These are phyloP conservation scores for Populus alba DNA, from an alignment of 345 rosid species.

Conservation along the genomic window DNA sequence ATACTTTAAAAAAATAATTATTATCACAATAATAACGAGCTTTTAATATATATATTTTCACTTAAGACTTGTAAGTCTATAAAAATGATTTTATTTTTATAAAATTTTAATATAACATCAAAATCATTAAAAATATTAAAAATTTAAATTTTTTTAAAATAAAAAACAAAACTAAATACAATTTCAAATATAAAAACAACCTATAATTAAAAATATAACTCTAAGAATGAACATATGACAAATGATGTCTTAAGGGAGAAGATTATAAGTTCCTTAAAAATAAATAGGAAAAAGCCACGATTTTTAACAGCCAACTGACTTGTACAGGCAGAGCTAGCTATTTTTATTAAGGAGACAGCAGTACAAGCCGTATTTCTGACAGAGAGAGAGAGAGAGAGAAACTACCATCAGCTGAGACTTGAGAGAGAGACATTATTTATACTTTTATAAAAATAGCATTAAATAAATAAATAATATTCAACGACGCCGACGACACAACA, in stretches of 20 bases:
- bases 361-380: conserved; percentile 18
- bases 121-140: too few relatives aligned
- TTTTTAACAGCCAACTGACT: not conserved
- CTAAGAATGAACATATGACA: too few relatives aligned
- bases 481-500: conserved; percentile 29
- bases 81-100: too few relatives aligned
- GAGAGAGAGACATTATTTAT: not conserved
- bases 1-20: too few relatives aligned
- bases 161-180: too few relatives aligned
- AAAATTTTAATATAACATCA: too few relatives aligned
- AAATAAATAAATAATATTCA: not conserved
- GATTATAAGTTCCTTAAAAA: not conserved
- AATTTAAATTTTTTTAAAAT: too few relatives aligned
- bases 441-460: not conserved
- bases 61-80: too few relatives aligned
- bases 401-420: not conserved
- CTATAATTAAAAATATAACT: too few relatives aligned
- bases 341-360: not conserved
- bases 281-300: not conserved
- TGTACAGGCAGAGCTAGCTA: not conserved
- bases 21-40: rapidly evolving
- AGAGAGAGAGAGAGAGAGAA: not conserved
- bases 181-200: too few relatives aligned
- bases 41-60: too few relatives aligned
- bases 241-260: too few relatives aligned